Conservation (phyloP, 768 basidiomycete species). For the Pilatotrama ljubarskyi region DNA sequence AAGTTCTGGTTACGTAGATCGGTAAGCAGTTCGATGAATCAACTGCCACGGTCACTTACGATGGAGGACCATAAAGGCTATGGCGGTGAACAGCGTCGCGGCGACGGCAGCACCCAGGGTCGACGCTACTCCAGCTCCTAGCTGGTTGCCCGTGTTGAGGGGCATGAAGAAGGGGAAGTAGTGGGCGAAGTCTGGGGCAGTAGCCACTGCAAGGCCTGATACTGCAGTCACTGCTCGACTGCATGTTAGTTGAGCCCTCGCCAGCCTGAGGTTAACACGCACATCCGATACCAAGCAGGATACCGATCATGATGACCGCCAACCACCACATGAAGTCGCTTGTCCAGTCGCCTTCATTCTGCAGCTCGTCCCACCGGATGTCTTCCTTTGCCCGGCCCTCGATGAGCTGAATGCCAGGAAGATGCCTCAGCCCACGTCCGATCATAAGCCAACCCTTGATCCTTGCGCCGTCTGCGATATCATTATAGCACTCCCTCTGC, state of each 20-base stretch:
- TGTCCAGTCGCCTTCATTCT: slow-evolving; percentile 51
- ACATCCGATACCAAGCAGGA: slow-evolving; percentile 62
- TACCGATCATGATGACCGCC: slow-evolving; percentile 47
- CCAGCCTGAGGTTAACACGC: slow-evolving; percentile 34
- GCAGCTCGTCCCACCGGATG: slow-evolving; percentile 77
- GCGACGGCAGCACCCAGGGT: slow-evolving; percentile 67
- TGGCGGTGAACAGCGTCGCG: slow-evolving; percentile 55
- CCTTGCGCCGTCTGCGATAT: slow-evolving; percentile 68
- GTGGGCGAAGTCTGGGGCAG: slow-evolving; percentile 73
- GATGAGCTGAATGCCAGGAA: slow-evolving; percentile 67
- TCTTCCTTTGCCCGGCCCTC: slow-evolving; percentile 83
- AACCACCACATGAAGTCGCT: slow-evolving; percentile 66
- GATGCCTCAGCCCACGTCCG: slow-evolving; percentile 62
- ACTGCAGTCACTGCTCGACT: slow-evolving; percentile 61
- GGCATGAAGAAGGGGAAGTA: slow-evolving; percentile 65
- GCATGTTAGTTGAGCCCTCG: background rate
- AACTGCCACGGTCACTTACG: slow-evolving; percentile 44
- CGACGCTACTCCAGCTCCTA: slow-evolving; percentile 66
- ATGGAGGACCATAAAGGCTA: slow-evolving; percentile 53
- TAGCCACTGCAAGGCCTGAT: slow-evolving; percentile 62
- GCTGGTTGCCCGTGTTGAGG: slow-evolving; percentile 46
- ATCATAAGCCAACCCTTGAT: slow-evolving; percentile 80
- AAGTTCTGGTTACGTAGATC: slow-evolving; percentile 41
- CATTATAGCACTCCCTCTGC: slow-evolving; percentile 65
- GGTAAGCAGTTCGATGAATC: background rate